Conservation (phyloP, 768 basidiomycete genomes). For the Russula brevipes region DNA sequence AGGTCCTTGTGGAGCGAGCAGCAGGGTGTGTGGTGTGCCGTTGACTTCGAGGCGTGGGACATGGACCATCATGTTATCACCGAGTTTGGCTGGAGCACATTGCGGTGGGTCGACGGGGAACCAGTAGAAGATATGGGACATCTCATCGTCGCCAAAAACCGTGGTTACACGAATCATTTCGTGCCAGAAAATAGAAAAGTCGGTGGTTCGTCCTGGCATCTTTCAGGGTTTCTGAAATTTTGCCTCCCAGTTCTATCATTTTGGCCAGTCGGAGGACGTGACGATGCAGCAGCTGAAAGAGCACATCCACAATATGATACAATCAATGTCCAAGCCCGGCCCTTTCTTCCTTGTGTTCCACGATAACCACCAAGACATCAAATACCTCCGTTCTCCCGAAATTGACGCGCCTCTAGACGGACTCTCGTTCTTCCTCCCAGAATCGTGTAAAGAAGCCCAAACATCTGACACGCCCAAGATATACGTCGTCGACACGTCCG, state of each 20-base stretch:
- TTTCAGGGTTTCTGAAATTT: background rate
- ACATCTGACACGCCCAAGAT: slow-evolving; percentile 45
- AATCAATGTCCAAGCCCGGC: slow-evolving; percentile 38
- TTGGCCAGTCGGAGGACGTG: slow-evolving; percentile 57
- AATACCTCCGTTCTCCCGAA: slow-evolving; percentile 53
- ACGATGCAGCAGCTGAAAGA: slow-evolving; percentile 47
- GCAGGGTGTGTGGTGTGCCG: slow-evolving; percentile 65
- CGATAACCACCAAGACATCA: slow-evolving; percentile 71
- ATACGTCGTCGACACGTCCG: slow-evolving; percentile 67
- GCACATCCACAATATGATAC: slow-evolving; percentile 46
- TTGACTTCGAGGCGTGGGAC: slow-evolving; percentile 87
- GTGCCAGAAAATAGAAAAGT: slow-evolving; percentile 62
- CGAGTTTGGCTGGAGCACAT: slow-evolving; percentile 74
- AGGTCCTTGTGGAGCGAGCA: slow-evolving; percentile 59
- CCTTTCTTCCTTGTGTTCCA: slow-evolving; percentile 80
- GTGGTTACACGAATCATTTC: slow-evolving; percentile 54
- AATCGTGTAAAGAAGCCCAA: slow-evolving; percentile 28
- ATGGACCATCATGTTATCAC: slow-evolving; percentile 64
- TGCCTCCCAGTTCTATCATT: slow-evolving; percentile 51
- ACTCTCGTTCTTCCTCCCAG: slow-evolving; percentile 54
- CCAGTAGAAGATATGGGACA: slow-evolving; percentile 51
- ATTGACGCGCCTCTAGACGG: slow-evolving; percentile 51
- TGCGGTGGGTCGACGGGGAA: slow-evolving; percentile 51
- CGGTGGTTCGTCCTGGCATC: slow-evolving; percentile 15
- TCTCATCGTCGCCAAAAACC: slow-evolving; percentile 59